Percentiles rank a stretch among this genome's conserved stretches.
phyloP scores from a whole-genome alignment of 139 green algal genomes.

The Closterium sp. region DNA sequence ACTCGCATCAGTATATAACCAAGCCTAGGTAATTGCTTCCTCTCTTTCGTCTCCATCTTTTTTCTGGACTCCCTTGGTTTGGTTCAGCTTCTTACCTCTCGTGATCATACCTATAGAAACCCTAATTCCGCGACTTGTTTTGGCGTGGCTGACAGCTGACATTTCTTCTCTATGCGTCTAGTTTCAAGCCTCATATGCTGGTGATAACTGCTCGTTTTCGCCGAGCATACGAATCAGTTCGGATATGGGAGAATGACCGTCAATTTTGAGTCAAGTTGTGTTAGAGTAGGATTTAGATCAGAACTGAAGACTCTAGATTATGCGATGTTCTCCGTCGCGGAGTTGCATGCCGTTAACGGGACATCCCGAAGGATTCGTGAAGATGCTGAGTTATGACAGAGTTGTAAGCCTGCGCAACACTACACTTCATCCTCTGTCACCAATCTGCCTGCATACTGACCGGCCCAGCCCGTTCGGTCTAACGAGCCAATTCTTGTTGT shows the following conservation, averaged over 20 bases:
- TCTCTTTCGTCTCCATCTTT: not conserved
- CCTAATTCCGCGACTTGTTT: not conserved
- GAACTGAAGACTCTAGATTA: not conserved
- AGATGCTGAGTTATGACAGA: not conserved
- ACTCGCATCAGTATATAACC: not conserved
- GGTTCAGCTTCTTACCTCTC: not conserved
- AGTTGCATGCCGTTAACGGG: not conserved
- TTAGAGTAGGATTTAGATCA: not conserved
- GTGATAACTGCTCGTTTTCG: not conserved
- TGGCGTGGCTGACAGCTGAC: not conserved
- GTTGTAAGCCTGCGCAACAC: too few species aligned
- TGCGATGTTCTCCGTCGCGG: not conserved
- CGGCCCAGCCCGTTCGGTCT: too few species aligned
- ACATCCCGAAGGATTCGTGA: not conserved
- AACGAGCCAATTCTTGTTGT: too few species aligned
- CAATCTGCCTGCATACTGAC: too few species aligned
- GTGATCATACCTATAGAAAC: not conserved
- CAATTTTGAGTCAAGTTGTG: not conserved
- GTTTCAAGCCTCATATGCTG: not conserved
- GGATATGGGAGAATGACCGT: not conserved
- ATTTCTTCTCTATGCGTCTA: not conserved
- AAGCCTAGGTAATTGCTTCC: not conserved
- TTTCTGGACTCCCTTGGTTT: not conserved
- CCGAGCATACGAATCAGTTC: not conserved
- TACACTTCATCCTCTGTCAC: too few species aligned